phyloP scores from a whole-genome alignment of 306 rosid genomes.

The Quercus dentata region DNA sequence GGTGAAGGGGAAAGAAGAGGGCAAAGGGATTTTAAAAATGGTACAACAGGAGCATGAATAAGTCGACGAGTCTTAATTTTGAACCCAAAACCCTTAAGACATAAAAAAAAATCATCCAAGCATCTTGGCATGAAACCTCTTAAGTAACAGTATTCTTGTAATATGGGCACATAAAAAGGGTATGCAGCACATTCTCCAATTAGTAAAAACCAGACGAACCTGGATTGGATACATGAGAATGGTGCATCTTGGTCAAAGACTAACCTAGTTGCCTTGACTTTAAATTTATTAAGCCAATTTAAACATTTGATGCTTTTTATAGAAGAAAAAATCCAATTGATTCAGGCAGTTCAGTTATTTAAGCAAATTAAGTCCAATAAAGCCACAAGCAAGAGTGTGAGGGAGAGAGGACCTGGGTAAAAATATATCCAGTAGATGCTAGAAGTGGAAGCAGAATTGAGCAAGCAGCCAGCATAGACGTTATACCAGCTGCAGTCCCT shows the following conservation, averaged over 20 bases:
- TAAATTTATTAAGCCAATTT: background rate
- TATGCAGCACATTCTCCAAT: no score
- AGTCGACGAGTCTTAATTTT: background rate
- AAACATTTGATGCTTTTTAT: background rate
- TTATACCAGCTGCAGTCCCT: slow-evolving; percentile 99
- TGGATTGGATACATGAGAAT: no score
- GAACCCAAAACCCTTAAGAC: background rate
- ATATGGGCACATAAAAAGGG: background rate
- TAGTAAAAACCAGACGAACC: no score
- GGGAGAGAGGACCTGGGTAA: slow-evolving; percentile 64
- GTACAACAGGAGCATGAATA: background rate
- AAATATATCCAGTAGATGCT: slow-evolving; percentile 83
- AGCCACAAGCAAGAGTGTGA: slow-evolving; percentile 13
- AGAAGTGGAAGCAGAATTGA: slow-evolving; percentile 80
- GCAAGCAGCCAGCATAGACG: slow-evolving; percentile 90
- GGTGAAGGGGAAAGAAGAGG: background rate
- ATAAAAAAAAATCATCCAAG: background rate
- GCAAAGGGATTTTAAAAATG: background rate
- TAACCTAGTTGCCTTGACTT: no score
- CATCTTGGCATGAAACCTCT: background rate
- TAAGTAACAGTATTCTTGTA: background rate
- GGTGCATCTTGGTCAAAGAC: background rate
- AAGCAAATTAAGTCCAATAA: background rate
- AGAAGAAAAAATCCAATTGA: background rate
- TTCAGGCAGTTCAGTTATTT: background rate